These are phyloP conservation scores for Scheffersomyces coipomensis DNA, from an alignment of 805 yeast genomes.

Conservation along the genomic window DNA sequence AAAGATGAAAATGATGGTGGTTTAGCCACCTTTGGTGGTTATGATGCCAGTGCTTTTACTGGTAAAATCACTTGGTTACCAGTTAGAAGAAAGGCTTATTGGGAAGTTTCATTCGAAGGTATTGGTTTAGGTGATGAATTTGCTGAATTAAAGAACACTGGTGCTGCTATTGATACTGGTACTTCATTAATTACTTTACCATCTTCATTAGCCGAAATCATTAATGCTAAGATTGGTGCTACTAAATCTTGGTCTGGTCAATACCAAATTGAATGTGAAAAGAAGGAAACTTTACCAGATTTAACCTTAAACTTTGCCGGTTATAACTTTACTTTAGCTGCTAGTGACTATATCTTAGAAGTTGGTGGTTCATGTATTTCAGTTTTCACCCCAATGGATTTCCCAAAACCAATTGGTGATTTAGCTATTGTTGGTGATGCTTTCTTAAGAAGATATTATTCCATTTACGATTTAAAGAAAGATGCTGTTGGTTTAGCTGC, in stretches of 20 bases:
- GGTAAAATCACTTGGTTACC: conserved; percentile 96
- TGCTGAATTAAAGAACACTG: conserved; percentile 77
- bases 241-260: conserved; percentile 97
- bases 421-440: conserved; percentile 96
- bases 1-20: conserved; percentile 76
- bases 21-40: conserved; percentile 93
- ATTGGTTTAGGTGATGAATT: conserved; percentile 89
- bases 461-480: conserved; percentile 86
- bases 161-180: conserved; percentile 99
- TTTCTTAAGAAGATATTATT: conserved; percentile 92
- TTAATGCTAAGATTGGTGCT: conserved; percentile 96
- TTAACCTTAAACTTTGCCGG: conserved; percentile 89
- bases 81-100: conserved; percentile 98
- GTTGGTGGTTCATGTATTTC: conserved; percentile 94
- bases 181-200: conserved; percentile 95
- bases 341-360: conserved; percentile 92
- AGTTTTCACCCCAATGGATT: conserved; percentile 94
- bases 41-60: conserved; percentile 68
- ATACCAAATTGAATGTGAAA: conserved; percentile 86
- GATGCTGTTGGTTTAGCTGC: conserved; percentile 93
- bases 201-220: conserved; percentile 90
- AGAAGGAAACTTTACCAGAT: conserved; percentile 84
- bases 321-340: conserved; percentile 82
- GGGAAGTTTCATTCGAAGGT: conserved; percentile 96
- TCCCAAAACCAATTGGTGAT: conserved; percentile 97